Base-by-base conservation (phyloP, 2,329 filamentous ascomycete species). In the Penicillium sp. region DNA sequence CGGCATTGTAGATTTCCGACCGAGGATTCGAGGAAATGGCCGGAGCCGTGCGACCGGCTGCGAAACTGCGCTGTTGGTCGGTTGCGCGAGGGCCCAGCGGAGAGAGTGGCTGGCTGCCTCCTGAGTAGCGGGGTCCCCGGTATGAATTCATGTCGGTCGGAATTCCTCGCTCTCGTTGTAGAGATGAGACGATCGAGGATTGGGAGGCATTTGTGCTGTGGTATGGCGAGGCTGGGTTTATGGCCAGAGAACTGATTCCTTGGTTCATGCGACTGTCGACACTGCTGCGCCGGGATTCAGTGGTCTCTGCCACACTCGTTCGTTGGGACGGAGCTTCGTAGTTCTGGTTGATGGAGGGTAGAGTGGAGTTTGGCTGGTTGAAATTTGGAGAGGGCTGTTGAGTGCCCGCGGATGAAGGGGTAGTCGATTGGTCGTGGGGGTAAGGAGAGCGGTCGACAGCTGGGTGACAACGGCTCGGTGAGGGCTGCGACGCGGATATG, bases 311-410 rank as follows among this genome's bases (percentile, higher is more conserved):
- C 36, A 69, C 70, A 63, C 73, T 78, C 25, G 67, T 68, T 31
- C 74, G 71, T 22, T 82, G 77, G 1, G 78, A 74, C 31, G 74
- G 69, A 6, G 77, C 76, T 46, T 85, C 82, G 43, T 80, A 77
- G 58, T 82, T 82, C 62, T 85, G 82, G 50, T 84, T 85, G 59
- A 86, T 79, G 0, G 83, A 82, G 2, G 84, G 83, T 10, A 86
- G 71, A 38, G 77, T 72, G 61, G 75, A 74, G 59, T 65, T 75
- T 31, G 67, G 74, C 60, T 70, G 77, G 4, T 67, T 61, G 53
- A 74, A 76, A 43, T 68, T 72, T 2, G 74, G 75, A 1, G 73
- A 73, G 12, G 73, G 71, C 40, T 65, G 63, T 35, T 76, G 70
- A 12, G 71, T 64, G 19, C 70, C 73, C 1, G 73, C 68, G 17